Evolutionary conservation across 2,329 filamentous ascomycete genomes (phyloP).

Genomic region (Penicillium hordei): DNA sequence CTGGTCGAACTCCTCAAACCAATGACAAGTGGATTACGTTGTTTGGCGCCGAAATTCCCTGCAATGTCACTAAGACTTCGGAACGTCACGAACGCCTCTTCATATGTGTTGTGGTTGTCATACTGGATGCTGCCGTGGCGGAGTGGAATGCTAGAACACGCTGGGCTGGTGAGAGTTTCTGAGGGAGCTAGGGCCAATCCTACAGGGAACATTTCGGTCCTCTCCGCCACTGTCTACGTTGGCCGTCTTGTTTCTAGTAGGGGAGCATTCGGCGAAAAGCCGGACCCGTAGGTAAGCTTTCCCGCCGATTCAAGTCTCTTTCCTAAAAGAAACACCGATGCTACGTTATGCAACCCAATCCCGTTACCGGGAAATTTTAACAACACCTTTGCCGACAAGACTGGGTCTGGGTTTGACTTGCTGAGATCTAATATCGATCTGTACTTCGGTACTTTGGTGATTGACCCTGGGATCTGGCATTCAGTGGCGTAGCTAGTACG

Average conservation of each 20-base stretch:
- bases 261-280: constrained; percentile 4
- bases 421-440: constrained; percentile 23
- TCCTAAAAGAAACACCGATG: constrained; percentile 22
- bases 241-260: neutral
- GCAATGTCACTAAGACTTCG: constrained; percentile 17
- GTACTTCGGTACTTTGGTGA: constrained; percentile 5
- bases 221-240: neutral
- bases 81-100: constrained; percentile 20
- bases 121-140: constrained; percentile 14
- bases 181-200: neutral
- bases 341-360: constrained; percentile 29
- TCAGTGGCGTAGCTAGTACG: neutral
- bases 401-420: constrained; percentile 4
- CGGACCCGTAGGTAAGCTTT: constrained; percentile 15
- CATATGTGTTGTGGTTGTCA: constrained; percentile 20
- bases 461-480: constrained; percentile 5
- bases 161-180: constrained; percentile 12
- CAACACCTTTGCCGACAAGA: constrained; percentile 3
- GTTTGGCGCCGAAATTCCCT: neutral
- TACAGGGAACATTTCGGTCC: neutral
- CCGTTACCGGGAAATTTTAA: constrained; percentile 20
- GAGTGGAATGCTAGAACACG: constrained; percentile 5
- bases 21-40: neutral
- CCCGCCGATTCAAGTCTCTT: constrained; percentile 15
- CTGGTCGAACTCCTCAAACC: constrained; percentile 14